Percentiles rank a stretch among this genome's conserved stretches.
phyloP scores from a whole-genome alignment of 768 basidiomycete genomes.

The Cantharellus anzutake region DNA sequence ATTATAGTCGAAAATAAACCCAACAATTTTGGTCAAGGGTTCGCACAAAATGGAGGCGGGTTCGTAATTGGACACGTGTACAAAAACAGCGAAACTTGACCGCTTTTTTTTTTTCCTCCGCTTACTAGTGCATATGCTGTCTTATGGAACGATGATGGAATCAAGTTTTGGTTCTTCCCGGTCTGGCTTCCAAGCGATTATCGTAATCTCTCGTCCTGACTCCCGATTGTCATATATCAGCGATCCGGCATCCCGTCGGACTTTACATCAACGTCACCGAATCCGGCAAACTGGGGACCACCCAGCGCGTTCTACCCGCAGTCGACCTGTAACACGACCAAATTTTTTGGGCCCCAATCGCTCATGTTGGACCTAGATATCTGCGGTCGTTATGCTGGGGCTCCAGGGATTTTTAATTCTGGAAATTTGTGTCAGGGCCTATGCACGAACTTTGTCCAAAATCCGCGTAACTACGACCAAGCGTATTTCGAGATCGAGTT shows the following conservation, averaged over 20 bases:
- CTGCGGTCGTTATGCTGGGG: constrained; percentile 4
- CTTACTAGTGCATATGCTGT: not conserved
- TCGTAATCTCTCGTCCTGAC: not conserved
- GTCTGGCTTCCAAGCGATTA: not conserved
- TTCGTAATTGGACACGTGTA: not conserved
- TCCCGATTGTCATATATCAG: not conserved
- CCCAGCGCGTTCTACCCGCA: not conserved
- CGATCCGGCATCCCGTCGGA: not conserved
- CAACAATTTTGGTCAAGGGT: not conserved
- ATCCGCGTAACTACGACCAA: constrained; percentile 7
- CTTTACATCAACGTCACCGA: not conserved
- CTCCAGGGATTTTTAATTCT: not conserved
- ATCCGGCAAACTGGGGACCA: not conserved
- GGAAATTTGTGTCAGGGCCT: constrained; percentile 1
- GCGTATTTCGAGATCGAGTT: constrained; percentile 6
- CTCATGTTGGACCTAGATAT: not conserved
- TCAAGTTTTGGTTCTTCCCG: not conserved
- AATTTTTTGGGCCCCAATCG: not conserved
- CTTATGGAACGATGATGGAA: not conserved
- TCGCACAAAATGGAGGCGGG: not conserved
- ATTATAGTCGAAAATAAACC: not conserved
- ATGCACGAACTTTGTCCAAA: constrained; percentile 3
- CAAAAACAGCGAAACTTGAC: not conserved
- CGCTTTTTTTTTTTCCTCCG: too few relatives aligned
- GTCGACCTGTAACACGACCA: not conserved